Evolutionary conservation across 2,329 filamentous ascomycete species (phyloP).

Genomic region (Tolypocladium amazonense): DNA sequence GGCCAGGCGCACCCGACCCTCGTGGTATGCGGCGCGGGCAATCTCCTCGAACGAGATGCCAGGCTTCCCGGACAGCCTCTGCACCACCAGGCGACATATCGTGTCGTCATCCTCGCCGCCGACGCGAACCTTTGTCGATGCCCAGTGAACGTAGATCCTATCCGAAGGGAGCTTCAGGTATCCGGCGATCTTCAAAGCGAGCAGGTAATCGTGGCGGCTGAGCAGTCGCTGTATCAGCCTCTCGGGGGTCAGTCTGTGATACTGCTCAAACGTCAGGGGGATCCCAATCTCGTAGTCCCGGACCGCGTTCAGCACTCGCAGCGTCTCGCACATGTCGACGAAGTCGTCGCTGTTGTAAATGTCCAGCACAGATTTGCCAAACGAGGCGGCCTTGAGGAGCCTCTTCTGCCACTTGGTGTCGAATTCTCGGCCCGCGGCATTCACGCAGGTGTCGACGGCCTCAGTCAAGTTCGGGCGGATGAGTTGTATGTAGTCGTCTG

Average conservation of each 20-base stretch:
- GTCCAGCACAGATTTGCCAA: constrained; percentile 93
- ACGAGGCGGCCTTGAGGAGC: constrained; percentile 89
- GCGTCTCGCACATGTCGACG: constrained; percentile 92
- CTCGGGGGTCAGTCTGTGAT: constrained; percentile 80
- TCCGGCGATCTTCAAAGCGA: constrained; percentile 79
- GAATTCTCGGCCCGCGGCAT: constrained; percentile 87
- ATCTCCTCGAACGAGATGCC: constrained; percentile 96
- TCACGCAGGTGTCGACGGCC: constrained; percentile 88
- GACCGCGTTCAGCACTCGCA: constrained; percentile 86
- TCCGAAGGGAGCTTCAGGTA: constrained; percentile 81
- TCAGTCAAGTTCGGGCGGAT: constrained; percentile 82
- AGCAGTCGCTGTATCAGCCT: constrained; percentile 77
- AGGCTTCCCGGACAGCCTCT: constrained; percentile 74
- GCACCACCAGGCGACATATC: constrained; percentile 77
- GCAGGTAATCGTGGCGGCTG: constrained; percentile 80
- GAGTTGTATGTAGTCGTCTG: constrained; percentile 93
- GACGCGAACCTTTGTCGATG: constrained; percentile 80
- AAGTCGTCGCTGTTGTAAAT: constrained; percentile 98
- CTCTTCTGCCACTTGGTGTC: constrained; percentile 89
- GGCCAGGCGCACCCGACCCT: constrained; percentile 79
- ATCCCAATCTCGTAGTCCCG: constrained; percentile 86
- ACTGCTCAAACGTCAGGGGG: constrained; percentile 88
- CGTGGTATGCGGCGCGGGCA: constrained; percentile 84
- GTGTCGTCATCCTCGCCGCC: constrained; percentile 80
- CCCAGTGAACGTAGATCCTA: constrained; percentile 94